A percentile compares a stretch with the other conserved stretches of the same genome.
Conservation (phyloP, 2,329 filamentous ascomycete genomes). For the Xylariaceae sp. region DNA sequence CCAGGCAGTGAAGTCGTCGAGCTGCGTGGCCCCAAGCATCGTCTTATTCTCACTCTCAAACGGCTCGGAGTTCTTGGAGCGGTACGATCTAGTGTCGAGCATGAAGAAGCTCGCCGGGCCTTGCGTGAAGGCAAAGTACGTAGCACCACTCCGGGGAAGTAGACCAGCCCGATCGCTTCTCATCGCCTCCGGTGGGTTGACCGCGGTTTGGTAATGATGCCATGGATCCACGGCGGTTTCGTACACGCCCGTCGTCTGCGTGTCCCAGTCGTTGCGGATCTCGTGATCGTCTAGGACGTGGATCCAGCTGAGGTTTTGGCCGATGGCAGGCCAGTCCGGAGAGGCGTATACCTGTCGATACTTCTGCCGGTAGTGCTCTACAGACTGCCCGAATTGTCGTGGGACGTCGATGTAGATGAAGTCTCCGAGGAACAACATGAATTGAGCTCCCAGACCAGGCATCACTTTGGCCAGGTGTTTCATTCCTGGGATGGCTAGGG, state of each 20-base stretch:
- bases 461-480: conserved; percentile 71
- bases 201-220: conserved; percentile 76
- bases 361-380: conserved; percentile 79
- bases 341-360: conserved; percentile 96
- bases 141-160: conserved; percentile 50
- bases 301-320: conserved; percentile 86
- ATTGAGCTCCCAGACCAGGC: conserved; percentile 67
- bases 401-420: conserved; percentile 93
- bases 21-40: conserved; percentile 79
- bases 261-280: conserved; percentile 89
- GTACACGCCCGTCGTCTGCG: conserved; percentile 77
- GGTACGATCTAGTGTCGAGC: conserved; percentile 85
- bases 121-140: conserved; percentile 85
- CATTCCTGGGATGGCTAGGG: conserved; percentile 77
- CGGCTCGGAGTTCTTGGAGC: conserved; percentile 61
- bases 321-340: conserved; percentile 78
- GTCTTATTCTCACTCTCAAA: conserved; percentile 66
- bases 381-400: conserved; percentile 65
- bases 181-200: conserved; percentile 72
- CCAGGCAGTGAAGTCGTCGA: conserved; percentile 75
- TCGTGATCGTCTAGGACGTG: conserved; percentile 97
- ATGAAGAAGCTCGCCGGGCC: conserved; percentile 94
- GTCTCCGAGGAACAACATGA: conserved; percentile 79
- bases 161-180: conserved; percentile 39
- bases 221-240: conserved; percentile 77